These are phyloP conservation scores for Nigrospora oryzae DNA, from an alignment of 2,329 filamentous ascomycete genomes.

Conservation along the genomic window DNA sequence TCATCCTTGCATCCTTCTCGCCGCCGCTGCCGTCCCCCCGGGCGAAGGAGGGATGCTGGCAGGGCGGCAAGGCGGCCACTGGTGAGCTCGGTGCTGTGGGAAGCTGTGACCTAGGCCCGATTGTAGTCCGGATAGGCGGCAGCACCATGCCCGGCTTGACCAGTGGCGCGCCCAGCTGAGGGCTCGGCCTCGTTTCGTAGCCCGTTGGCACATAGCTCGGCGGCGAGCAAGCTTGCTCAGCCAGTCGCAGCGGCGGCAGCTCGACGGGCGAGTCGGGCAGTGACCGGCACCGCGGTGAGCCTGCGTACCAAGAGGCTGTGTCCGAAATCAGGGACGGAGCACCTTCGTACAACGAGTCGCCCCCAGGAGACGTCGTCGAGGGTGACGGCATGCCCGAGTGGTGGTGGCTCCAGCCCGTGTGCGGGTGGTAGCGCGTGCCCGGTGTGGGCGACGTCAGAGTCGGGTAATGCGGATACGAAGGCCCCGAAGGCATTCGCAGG, in stretches of 20 bases:
- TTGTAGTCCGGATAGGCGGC: conserved; percentile 20
- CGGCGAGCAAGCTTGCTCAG: conserved; percentile 6
- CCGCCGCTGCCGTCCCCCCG: neutral
- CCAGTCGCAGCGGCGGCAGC: conserved; percentile 25
- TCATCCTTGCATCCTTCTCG: conserved; percentile 6
- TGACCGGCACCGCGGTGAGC: conserved; percentile 40
- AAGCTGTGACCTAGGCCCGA: conserved; percentile 11
- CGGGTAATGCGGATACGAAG: conserved; percentile 11
- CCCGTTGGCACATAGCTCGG: neutral
- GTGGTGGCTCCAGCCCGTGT: conserved; percentile 6
- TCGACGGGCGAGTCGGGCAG: conserved; percentile 28
- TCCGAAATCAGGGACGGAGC: conserved; percentile 68
- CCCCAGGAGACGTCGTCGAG: conserved; percentile 35
- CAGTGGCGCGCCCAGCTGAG: neutral
- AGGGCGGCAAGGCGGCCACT: conserved; percentile 4
- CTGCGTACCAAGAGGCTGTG: conserved; percentile 51
- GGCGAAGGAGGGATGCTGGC: neutral
- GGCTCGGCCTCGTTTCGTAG: neutral
- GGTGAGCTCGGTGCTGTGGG: conserved; percentile 27
- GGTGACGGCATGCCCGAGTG: conserved; percentile 20
- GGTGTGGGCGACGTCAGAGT: conserved; percentile 7
- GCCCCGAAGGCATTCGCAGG: conserved; percentile 10
- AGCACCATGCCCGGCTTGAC: conserved; percentile 3
- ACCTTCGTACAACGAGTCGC: conserved; percentile 35
- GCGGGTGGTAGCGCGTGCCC: conserved; percentile 5